Evolutionary conservation across 495 filamentous ascomycete species (phyloP), one percentile per base, ranked within the genome.

Genomic region (Pseudevernia furfuracea): DNA sequence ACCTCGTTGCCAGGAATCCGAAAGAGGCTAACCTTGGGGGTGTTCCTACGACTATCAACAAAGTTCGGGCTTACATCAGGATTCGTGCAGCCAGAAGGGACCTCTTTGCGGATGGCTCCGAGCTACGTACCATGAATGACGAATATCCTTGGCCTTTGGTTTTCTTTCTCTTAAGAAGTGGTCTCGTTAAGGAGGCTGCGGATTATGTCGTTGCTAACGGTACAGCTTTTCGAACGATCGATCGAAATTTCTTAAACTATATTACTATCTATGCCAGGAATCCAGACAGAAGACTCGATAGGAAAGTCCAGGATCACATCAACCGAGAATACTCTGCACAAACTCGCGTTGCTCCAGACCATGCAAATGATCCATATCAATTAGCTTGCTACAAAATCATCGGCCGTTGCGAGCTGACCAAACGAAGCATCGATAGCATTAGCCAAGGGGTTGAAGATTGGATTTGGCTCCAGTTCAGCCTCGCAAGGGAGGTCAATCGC

Each of bases 311-410:
- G 68, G 87, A 90, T 66, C 87, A 88, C 46, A 96, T 96, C 74
- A 89, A 87, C 67, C 87, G 85, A 60, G 92, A 96, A 71, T 97
- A 95, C 75, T 89, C 89, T 66, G 89, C 92, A 68, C 87, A 91
- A 49, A 78, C 84, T 25, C 85, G 89, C 55, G 90, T 92, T 71
- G 89, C 90, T 14, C 89, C 90, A 15, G 90, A 96, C 61, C 87
- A 91, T 65, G 87, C 88, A 19, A 84, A 93, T 67, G 93, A 99
- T 77, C 95, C 94, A 44, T 99, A 94, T 76, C 86, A 92, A 52
- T 91, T 96, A 84, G 92, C 92, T 21, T 96, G 96, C 74, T 97
- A 97, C 81, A 97, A 97, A 76, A 85, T 99, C 62, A 87, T 97
- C 69, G 94, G 94, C 56, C 91, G 94, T 39, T 96, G 92, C 76